Conservation (phyloP, 2,329 filamentous ascomycete genomes). For the Nannizziopsis arthrosporioides region DNA sequence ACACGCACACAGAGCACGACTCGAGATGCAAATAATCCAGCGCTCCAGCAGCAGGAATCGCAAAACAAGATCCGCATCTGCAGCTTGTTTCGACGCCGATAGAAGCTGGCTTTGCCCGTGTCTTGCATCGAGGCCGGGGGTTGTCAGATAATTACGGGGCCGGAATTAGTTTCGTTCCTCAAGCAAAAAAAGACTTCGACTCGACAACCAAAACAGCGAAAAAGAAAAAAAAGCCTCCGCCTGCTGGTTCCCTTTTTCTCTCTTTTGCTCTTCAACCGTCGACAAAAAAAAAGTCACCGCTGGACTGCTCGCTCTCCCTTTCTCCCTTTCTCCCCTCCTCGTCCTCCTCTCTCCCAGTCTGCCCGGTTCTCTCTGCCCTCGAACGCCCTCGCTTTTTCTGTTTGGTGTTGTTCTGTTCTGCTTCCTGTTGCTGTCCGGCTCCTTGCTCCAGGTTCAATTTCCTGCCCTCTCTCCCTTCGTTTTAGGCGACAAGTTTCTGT, state of each 20-base stretch:
- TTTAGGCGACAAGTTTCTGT: constrained; percentile 4
- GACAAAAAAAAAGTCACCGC: not conserved
- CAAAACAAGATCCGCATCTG: too few relatives aligned
- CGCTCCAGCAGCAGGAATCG: too few relatives aligned
- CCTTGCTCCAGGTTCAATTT: not conserved
- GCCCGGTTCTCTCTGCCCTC: not conserved
- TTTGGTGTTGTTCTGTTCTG: constrained; percentile 1
- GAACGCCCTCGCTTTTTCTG: constrained; percentile 4
- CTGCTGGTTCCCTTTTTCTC: constrained; percentile 7
- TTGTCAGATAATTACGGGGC: too few relatives aligned
- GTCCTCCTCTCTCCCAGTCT: constrained; percentile 1
- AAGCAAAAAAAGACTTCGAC: too few relatives aligned
- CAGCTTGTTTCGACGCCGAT: too few relatives aligned
- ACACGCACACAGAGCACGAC: too few relatives aligned
- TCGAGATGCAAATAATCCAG: too few relatives aligned
- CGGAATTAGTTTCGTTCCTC: too few relatives aligned
- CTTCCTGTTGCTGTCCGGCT: not conserved
- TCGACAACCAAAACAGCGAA: constrained; percentile 1
- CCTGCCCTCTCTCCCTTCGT: constrained; percentile 12
- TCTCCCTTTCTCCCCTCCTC: constrained; percentile 13
- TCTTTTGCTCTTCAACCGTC: constrained; percentile 1
- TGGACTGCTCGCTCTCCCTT: constrained; percentile 14
- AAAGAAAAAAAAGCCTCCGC: constrained; percentile 10
- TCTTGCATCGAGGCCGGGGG: too few relatives aligned
- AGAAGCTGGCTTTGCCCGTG: too few relatives aligned